Evolutionary conservation across 441 rosid species (phyloP).

Genomic region (Populus trichocarpa): DNA sequence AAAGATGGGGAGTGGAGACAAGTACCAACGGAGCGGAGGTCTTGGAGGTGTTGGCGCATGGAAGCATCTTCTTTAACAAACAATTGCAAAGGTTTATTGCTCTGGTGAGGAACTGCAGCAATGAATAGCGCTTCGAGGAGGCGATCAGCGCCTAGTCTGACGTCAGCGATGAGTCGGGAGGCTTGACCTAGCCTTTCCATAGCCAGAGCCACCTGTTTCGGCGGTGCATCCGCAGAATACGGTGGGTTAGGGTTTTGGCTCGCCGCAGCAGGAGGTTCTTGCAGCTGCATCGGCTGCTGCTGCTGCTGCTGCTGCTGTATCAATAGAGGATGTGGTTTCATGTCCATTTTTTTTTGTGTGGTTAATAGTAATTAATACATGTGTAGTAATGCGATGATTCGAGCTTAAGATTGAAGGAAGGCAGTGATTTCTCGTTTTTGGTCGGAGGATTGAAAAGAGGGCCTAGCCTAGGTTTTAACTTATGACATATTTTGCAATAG

Average conservation of each 20-base stretch:
- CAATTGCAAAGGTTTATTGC: slow-evolving; percentile 50
- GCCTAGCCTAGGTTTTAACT: neutral
- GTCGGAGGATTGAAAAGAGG: neutral
- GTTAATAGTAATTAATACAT: neutral
- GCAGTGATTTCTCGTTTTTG: neutral
- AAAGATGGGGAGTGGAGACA: neutral
- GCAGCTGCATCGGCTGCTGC: slow-evolving; percentile 8
- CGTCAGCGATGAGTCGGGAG: slow-evolving; percentile 79
- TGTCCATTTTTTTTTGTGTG: neutral
- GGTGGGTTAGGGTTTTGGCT: slow-evolving; percentile 16
- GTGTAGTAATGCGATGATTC: too few species aligned
- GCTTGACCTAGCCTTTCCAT: slow-evolving; percentile 94
- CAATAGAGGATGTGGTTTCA: slow-evolving; percentile 6
- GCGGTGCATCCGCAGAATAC: slow-evolving; percentile 68
- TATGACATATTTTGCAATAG: too few species aligned
- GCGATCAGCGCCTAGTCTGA: slow-evolving; percentile 89
- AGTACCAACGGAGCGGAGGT: slow-evolving; percentile 72
- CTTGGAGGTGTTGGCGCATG: slow-evolving; percentile 84
- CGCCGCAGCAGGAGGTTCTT: slow-evolving; percentile 10
- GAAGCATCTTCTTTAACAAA: slow-evolving; percentile 72
- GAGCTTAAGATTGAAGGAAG: too few species aligned
- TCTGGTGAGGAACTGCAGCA: slow-evolving; percentile 64
- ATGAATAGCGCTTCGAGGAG: slow-evolving; percentile 82
- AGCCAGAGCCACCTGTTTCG: slow-evolving; percentile 92
- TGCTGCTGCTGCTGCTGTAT: slow-evolving; percentile 8